Base-by-base conservation (phyloP, 2,329 filamentous ascomycete genomes). In the Botrytis hyacinthi region DNA sequence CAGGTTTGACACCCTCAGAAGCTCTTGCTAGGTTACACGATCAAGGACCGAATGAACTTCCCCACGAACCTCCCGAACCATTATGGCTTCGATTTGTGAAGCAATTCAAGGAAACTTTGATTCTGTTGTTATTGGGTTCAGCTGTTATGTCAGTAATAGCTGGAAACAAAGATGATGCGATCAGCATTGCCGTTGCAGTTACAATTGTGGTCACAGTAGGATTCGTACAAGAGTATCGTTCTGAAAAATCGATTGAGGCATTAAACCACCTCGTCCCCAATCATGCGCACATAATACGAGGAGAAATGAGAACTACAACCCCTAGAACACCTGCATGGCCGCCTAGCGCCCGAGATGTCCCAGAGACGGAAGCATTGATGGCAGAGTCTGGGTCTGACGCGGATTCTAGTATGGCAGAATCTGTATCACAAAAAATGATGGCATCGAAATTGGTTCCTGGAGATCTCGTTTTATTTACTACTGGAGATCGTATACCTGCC, bases 181-280 rank as follows among this genome's bases (percentile, higher is more conserved):
- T 99, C 79, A 98, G 95, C 82, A 99, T 99, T 80, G 93, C 95
- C 0, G 91, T 97, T 46, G 96, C 96, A 2, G 96, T 99, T 35
- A 97, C 95, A 40, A 99, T 99, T 78, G 96, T 99, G 9, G 95
- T 99, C 37, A 92, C 92, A 0, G 96, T 99, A 60, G 96, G 95
- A 2, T 99, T 99, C 78, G 90, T 98, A 70, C 96, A 99, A 81
- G 96, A 99, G 83, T 99, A 99, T 82, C 88, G 96, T 74, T 98
- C 96, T 12, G 96, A 99, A 82, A 97, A 99, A 83, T 98, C 95
- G 4, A 90, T 99, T 77, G 96, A 99, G 83, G 96, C 96, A 32
- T 85, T 99, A 78, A 98, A 93, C 80, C 93, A 96, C 79, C 85
- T 99, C 40, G 95, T 99, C 0, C 97, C 96, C 42, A 97, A 98